phyloP scores from a whole-genome alignment of 768 basidiomycete species.

The Calocera cornea region DNA sequence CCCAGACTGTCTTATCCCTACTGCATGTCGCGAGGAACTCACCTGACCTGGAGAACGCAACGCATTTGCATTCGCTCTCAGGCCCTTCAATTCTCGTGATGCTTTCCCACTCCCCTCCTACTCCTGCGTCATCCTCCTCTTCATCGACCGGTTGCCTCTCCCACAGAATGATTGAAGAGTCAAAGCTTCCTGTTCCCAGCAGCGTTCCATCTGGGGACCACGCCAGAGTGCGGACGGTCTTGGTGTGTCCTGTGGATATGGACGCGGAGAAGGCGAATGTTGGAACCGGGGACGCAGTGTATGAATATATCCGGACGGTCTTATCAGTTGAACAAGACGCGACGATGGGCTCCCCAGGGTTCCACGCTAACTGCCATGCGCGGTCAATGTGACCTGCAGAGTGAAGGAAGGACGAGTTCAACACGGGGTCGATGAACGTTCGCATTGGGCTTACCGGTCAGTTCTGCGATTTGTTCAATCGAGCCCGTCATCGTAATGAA shows the following conservation, averaged over 20 bases:
- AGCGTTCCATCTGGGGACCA: constrained; percentile 82
- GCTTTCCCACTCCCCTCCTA: constrained; percentile 83
- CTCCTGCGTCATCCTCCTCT: constrained; percentile 49
- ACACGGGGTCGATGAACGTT: not conserved
- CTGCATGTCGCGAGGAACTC: constrained; percentile 85
- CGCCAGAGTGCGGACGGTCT: constrained; percentile 73
- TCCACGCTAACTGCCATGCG: constrained; percentile 84
- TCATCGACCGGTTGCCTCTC: constrained; percentile 32
- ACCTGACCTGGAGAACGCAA: constrained; percentile 65
- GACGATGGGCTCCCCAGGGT: constrained; percentile 61
- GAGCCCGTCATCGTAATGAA: not conserved
- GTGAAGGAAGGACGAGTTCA: not conserved
- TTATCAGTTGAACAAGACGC: constrained; percentile 95
- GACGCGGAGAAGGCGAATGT: constrained; percentile 45
- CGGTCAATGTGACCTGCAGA: constrained; percentile 59
- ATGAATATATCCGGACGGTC: constrained; percentile 72
- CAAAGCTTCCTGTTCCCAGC: constrained; percentile 87
- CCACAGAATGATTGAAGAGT: constrained; percentile 85
- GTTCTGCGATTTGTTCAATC: not conserved
- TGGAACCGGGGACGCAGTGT: constrained; percentile 26
- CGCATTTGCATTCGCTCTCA: constrained; percentile 88
- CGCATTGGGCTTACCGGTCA: not conserved
- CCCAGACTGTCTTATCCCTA: constrained; percentile 95
- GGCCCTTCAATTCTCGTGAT: constrained; percentile 80
- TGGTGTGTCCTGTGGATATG: constrained; percentile 72